A percentile compares a stretch with the other conserved stretches of the same genome.
Conservation (phyloP, 495 filamentous ascomycete genomes). For the Apodospora peruviana region DNA sequence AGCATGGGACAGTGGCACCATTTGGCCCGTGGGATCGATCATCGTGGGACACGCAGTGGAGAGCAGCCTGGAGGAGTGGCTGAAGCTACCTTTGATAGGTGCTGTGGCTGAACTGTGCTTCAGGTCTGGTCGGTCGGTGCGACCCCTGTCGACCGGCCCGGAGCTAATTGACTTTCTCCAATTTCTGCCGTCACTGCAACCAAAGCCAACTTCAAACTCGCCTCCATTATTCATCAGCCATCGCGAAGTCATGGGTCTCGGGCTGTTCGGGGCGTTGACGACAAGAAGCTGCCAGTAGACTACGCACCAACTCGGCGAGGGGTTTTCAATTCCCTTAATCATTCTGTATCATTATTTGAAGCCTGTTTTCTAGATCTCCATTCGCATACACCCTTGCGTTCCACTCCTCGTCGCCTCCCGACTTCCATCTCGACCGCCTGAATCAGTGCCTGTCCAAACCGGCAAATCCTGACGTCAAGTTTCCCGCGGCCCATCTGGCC, state of each 20-base stretch:
- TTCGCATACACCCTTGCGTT: not conserved
- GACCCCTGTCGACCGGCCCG: not conserved
- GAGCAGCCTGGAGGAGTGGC: too few species aligned
- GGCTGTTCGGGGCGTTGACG: constrained; percentile 8
- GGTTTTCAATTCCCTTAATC: not conserved
- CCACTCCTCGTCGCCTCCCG: too few species aligned
- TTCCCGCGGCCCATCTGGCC: constrained; percentile 1
- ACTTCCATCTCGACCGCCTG: not conserved
- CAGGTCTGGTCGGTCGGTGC: too few species aligned
- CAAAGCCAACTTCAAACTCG: not conserved
- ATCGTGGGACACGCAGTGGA: too few species aligned
- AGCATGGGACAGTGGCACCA: too few species aligned
- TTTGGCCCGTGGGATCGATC: too few species aligned
- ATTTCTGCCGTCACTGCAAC: not conserved
- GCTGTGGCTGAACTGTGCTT: too few species aligned
- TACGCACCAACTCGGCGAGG: constrained; percentile 2
- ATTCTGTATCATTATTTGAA: constrained; percentile 12
- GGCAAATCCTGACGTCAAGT: constrained; percentile 21
- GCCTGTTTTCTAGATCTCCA: not conserved
- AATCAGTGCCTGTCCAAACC: not conserved
- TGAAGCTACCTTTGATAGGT: too few species aligned
- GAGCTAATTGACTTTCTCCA: constrained; percentile 4
- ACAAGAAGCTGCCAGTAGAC: constrained; percentile 8
- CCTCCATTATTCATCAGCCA: constrained; percentile 23
- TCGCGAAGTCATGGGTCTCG: constrained; percentile 14